Percentiles rank a stretch among this genome's conserved stretches.
These are phyloP conservation scores for Rhynchosporium agropyri DNA, from an alignment of 2,329 filamentous ascomycete species.

Conservation along the genomic window DNA sequence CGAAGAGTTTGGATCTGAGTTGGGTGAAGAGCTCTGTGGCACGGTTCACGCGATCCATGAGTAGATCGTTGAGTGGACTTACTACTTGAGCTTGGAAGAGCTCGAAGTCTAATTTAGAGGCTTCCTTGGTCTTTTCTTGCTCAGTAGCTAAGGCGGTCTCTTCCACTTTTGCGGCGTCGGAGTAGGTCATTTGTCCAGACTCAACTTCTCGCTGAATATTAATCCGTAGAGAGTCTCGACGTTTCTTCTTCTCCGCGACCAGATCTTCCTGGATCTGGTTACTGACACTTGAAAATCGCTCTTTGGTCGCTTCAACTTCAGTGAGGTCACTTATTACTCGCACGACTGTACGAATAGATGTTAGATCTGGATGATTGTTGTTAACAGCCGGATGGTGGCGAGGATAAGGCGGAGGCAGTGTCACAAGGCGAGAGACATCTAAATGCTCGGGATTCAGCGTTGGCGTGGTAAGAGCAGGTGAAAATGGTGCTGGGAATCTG, in stretches of 20 bases:
- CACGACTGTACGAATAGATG: conserved; percentile 73
- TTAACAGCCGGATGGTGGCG: conserved; percentile 94
- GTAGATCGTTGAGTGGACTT: conserved; percentile 78
- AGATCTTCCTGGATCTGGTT: conserved; percentile 62
- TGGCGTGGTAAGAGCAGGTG: conserved; percentile 48
- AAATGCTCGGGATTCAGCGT: conserved; percentile 59
- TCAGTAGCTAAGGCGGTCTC: conserved; percentile 74
- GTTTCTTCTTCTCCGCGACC: conserved; percentile 51
- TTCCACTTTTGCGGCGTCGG: conserved; percentile 80
- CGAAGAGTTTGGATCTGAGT: conserved; percentile 71
- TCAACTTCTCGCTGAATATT: conserved; percentile 81
- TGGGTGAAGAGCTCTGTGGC: conserved; percentile 79
- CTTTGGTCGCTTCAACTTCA: conserved; percentile 71
- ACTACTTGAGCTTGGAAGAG: conserved; percentile 81
- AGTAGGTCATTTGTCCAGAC: conserved; percentile 77
- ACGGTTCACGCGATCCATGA: conserved; percentile 73
- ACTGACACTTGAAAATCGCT: conserved; percentile 58
- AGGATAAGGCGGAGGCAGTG: conserved; percentile 89
- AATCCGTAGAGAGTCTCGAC: conserved; percentile 65
- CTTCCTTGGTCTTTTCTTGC: conserved; percentile 67
- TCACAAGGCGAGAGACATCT: conserved; percentile 90
- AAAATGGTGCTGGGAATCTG: conserved; percentile 38
- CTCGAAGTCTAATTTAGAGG: conserved; percentile 80
- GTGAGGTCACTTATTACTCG: conserved; percentile 72
- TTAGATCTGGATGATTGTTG: conserved; percentile 91